These are phyloP conservation scores for Echites panduratus DNA, from an alignment of 257 asterid species.

Conservation along the genomic window DNA sequence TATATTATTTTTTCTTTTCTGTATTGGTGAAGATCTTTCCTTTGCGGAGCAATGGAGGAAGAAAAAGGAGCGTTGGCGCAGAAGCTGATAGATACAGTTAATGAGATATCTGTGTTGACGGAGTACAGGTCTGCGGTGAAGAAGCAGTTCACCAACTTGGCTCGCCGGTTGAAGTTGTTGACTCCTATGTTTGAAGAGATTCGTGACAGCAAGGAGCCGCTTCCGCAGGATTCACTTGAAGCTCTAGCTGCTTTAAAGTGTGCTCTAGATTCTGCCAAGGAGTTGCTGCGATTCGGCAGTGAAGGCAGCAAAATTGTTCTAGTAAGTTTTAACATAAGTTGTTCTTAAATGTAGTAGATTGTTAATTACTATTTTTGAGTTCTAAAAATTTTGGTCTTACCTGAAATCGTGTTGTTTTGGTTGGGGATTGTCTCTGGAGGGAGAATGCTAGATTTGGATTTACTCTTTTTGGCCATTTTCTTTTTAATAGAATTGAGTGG, in stretches of 20 bases:
- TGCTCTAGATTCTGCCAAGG: constrained; percentile 73
- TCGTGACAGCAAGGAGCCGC: constrained; percentile 58
- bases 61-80: constrained; percentile 50
- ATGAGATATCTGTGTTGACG: constrained; percentile 64
- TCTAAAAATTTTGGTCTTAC: background rate
- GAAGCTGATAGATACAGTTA: constrained; percentile 50
- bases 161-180: constrained; percentile 84
- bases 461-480: background rate
- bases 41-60: constrained; percentile 47
- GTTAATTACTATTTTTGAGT: background rate
- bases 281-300: constrained; percentile 79
- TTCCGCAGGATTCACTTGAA: constrained; percentile 43
- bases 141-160: constrained; percentile 81
- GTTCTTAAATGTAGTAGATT: background rate
- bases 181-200: constrained; percentile 96
- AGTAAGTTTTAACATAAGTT: constrained; percentile 27
- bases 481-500: background rate
- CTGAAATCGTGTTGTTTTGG: background rate
- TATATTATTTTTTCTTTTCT: background rate
- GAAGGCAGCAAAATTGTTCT: constrained; percentile 91
- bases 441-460: background rate
- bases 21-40: background rate
- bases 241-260: constrained; percentile 40
- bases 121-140: constrained; percentile 65
- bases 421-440: background rate